phyloP scores from a whole-genome alignment of 2,329 filamentous ascomycete genomes.

The Apiospora pterosperma region DNA sequence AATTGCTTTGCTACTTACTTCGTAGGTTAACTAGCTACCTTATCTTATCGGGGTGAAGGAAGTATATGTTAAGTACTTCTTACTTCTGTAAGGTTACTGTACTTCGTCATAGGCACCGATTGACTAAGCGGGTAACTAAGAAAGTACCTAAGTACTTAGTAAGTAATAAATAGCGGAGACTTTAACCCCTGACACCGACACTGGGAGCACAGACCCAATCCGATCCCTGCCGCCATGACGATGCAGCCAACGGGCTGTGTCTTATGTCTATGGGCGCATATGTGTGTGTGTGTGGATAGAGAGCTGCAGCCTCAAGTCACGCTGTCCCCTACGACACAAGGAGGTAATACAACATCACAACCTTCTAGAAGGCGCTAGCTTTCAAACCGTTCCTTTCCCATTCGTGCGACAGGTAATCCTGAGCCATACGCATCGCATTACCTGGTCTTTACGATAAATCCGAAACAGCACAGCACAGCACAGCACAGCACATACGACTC shows the following conservation, averaged over 20 bases:
- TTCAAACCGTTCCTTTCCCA: background rate
- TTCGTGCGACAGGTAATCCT: background rate
- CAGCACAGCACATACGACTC: background rate
- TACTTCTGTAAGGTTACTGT: conserved; percentile 5
- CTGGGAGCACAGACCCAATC: background rate
- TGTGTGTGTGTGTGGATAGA: background rate
- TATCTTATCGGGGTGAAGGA: conserved; percentile 30
- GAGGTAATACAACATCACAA: background rate
- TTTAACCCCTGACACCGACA: background rate
- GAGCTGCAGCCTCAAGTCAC: background rate
- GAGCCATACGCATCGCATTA: background rate
- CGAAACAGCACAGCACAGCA: background rate
- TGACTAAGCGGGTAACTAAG: no score
- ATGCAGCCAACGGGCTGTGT: background rate
- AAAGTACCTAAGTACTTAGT: no score
- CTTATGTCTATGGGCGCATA: no score
- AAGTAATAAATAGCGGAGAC: background rate
- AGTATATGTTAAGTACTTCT: conserved; percentile 4
- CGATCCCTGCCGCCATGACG: background rate
- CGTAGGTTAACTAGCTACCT: conserved; percentile 11
- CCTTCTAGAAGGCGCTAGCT: background rate
- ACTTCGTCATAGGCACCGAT: background rate
- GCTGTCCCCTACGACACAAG: background rate
- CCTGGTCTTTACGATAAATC: background rate
- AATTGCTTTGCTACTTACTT: conserved; percentile 1